Percentiles rank a stretch among this genome's conserved stretches.
Evolutionary conservation across 2,329 filamentous ascomycete genomes (phyloP).

Genomic region (Aspergillus spinulosporus): DNA sequence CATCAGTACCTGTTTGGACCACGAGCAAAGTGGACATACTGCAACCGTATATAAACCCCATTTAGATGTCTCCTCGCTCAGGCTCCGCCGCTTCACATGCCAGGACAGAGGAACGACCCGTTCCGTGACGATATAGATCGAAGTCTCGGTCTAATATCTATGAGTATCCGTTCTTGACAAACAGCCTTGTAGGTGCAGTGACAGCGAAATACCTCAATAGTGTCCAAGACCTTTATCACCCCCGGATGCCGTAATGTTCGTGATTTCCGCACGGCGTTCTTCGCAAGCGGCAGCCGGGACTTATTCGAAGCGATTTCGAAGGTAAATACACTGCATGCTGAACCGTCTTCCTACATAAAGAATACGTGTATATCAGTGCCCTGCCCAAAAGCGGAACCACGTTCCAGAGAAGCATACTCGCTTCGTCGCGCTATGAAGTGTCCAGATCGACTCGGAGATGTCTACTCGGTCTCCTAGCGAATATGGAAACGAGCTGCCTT

Average conservation of each 20-base stretch:
- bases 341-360: constrained; percentile 77
- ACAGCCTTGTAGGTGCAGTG: not conserved
- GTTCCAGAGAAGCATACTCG: constrained; percentile 58
- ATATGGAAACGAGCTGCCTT: constrained; percentile 90
- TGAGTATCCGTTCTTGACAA: constrained; percentile 16
- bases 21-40: constrained; percentile 47
- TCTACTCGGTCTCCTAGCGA: constrained; percentile 91
- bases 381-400: not conserved
- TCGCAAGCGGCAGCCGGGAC: constrained; percentile 78
- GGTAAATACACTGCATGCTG: constrained; percentile 92
- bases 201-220: constrained; percentile 72
- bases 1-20: not conserved
- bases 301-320: constrained; percentile 85
- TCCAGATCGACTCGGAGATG: constrained; percentile 91
- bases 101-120: constrained; percentile 81
- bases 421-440: constrained; percentile 90
- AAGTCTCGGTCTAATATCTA: constrained; percentile 73
- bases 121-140: constrained; percentile 96
- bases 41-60: constrained; percentile 90
- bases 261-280: constrained; percentile 90
- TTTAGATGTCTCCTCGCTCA: constrained; percentile 90
- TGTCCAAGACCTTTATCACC: constrained; percentile 90
- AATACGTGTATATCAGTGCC: constrained; percentile 17
- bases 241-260: constrained; percentile 91
- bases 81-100: constrained; percentile 83